Conservation (phyloP, 306 rosid genomes). For the Fagus crenata region DNA sequence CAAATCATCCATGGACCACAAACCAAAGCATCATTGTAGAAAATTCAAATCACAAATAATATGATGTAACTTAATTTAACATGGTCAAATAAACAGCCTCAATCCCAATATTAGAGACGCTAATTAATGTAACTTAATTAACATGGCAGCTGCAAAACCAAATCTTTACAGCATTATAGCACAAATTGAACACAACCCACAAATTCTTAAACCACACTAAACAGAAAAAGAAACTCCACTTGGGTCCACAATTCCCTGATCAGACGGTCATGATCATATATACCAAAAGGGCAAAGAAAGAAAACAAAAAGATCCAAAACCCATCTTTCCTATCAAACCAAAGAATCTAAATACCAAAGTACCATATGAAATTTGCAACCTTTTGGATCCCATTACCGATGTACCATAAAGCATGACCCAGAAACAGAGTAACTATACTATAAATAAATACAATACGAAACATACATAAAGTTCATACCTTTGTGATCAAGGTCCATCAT, state of each 20-base stretch:
- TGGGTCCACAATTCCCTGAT: neutral
- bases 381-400: neutral
- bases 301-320: neutral
- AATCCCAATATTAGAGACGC: too few relatives aligned
- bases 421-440: neutral
- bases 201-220: neutral
- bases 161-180: neutral
- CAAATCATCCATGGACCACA: neutral
- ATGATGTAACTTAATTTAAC: too few relatives aligned
- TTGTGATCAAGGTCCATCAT: constrained; percentile 1
- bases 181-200: neutral
- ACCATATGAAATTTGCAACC: neutral
- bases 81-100: too few relatives aligned
- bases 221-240: neutral
- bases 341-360: neutral
- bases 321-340: neutral
- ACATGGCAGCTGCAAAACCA: neutral
- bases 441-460: neutral
- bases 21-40: neutral
- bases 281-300: neutral
- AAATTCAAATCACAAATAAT: too few relatives aligned
- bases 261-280: neutral
- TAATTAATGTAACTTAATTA: neutral
- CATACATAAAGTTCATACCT: neutral
- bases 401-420: neutral